Evolutionary conservation across 2,329 filamentous ascomycete species (phyloP).

Genomic region (Phialophora chinensis): DNA sequence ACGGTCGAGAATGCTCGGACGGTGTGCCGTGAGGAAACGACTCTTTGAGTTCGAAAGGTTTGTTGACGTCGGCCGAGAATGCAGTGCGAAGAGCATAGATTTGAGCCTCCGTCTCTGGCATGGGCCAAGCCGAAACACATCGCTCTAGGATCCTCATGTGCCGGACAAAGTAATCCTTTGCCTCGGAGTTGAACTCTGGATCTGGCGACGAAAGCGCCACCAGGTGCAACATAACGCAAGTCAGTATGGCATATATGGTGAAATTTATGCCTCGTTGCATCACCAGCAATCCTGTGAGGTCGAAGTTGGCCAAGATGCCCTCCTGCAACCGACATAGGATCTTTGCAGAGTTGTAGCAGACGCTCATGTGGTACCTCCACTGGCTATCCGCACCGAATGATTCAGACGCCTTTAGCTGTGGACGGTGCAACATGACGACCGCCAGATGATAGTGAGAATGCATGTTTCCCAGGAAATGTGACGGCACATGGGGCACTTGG

Average conservation of each 20-base stretch:
- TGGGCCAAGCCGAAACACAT: slow-evolving; percentile 81
- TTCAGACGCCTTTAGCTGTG: slow-evolving; percentile 80
- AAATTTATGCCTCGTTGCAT: slow-evolving; percentile 97
- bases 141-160: slow-evolving; percentile 94
- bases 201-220: slow-evolving; percentile 93
- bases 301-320: slow-evolving; percentile 75
- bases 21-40: slow-evolving; percentile 88
- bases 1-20: slow-evolving; percentile 63
- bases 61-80: slow-evolving; percentile 83
- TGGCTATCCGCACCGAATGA: slow-evolving; percentile 71
- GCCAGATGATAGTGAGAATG: slow-evolving; percentile 87
- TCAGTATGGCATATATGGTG: slow-evolving; percentile 88
- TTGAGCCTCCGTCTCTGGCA: slow-evolving; percentile 87
- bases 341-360: slow-evolving; percentile 85
- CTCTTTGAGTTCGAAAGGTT: slow-evolving; percentile 86
- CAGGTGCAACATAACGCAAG: slow-evolving; percentile 90
- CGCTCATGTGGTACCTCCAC: slow-evolving; percentile 87
- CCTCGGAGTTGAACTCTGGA: slow-evolving; percentile 81
- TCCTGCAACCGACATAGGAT: slow-evolving; percentile 86
- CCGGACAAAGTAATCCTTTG: slow-evolving; percentile 84
- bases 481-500: slow-evolving; percentile 81
- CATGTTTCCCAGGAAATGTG: slow-evolving; percentile 86
- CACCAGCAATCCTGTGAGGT: slow-evolving; percentile 79
- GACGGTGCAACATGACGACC: slow-evolving; percentile 84
- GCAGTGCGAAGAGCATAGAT: slow-evolving; percentile 87